Conservation (phyloP, 768 basidiomycete genomes). For the Trametes meyenii region DNA sequence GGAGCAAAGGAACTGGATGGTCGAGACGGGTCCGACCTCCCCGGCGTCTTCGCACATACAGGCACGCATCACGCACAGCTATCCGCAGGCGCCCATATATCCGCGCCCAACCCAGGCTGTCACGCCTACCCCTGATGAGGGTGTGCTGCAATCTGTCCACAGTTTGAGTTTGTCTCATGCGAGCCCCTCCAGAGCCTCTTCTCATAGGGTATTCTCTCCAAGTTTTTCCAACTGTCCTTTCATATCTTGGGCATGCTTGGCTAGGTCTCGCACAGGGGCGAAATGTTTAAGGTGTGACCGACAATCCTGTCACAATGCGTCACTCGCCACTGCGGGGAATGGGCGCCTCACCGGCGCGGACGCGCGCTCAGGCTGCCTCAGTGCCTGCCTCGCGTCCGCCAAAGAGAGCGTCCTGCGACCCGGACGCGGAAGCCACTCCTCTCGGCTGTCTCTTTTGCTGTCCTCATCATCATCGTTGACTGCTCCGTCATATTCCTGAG, state of each 20-base stretch:
- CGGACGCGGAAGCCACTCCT: conserved; percentile 5
- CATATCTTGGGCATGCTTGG: not conserved
- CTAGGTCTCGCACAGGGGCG: not conserved
- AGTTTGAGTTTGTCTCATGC: too few species aligned
- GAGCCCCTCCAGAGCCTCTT: too few species aligned
- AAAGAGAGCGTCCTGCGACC: conserved; percentile 1
- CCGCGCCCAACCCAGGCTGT: not conserved
- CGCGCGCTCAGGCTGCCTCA: too few species aligned
- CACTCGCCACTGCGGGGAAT: conserved; percentile 5
- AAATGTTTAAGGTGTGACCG: not conserved
- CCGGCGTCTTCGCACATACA: conserved; percentile 12
- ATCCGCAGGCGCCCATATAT: conserved; percentile 20
- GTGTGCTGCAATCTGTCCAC: too few species aligned
- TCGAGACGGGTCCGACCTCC: not conserved
- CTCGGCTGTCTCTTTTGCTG: not conserved
- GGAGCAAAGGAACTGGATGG: not conserved
- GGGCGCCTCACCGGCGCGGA: not conserved
- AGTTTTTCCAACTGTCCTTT: not conserved
- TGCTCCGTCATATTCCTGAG: not conserved
- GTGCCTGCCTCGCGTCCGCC: conserved; percentile 1
- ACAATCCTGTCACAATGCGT: conserved; percentile 2
- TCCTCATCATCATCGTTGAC: not conserved
- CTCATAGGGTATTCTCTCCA: not conserved
- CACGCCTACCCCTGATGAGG: not conserved
- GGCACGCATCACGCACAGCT: conserved; percentile 26